phyloP scores from a whole-genome alignment of 441 rosid species.

The Daphne laureola region DNA sequence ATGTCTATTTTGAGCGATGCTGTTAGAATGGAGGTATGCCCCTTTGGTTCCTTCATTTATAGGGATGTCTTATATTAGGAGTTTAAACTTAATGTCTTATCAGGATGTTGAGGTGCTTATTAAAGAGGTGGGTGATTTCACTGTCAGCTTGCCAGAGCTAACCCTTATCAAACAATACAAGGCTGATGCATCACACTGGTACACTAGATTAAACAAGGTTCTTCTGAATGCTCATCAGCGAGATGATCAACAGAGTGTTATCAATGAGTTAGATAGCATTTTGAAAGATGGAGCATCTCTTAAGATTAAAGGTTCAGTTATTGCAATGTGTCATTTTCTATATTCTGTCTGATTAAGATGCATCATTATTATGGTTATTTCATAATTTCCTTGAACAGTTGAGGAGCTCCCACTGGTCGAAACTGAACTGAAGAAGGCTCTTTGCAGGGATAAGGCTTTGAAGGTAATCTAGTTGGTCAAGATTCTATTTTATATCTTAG shows the following conservation, averaged over 20 bases:
- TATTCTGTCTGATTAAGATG: not conserved
- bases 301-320: conserved; percentile 63
- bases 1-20: conserved; percentile 44
- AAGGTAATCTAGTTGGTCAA: conserved; percentile 36
- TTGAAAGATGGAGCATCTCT: conserved; percentile 58
- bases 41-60: conserved; percentile 9
- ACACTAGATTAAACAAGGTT: conserved; percentile 39
- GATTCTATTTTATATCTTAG: conserved; percentile 4
- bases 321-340: conserved; percentile 11
- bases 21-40: conserved; percentile 45
- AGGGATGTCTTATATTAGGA: conserved; percentile 1
- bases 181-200: conserved; percentile 52
- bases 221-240: conserved; percentile 43
- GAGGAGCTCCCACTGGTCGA: conserved; percentile 62
- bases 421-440: conserved; percentile 79
- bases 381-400: conserved; percentile 33
- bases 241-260: conserved; percentile 52
- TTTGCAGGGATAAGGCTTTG: conserved; percentile 66
- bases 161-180: conserved; percentile 62
- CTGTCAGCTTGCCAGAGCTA: conserved; percentile 62
- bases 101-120: conserved; percentile 66
- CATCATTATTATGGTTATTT: conserved; percentile 10
- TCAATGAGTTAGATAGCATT: conserved; percentile 57
- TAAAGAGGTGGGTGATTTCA: conserved; percentile 41
- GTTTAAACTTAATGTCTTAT: conserved; percentile 13